phyloP scores from a whole-genome alignment of 208 protist species.

The Acanthamoeba royreba region DNA sequence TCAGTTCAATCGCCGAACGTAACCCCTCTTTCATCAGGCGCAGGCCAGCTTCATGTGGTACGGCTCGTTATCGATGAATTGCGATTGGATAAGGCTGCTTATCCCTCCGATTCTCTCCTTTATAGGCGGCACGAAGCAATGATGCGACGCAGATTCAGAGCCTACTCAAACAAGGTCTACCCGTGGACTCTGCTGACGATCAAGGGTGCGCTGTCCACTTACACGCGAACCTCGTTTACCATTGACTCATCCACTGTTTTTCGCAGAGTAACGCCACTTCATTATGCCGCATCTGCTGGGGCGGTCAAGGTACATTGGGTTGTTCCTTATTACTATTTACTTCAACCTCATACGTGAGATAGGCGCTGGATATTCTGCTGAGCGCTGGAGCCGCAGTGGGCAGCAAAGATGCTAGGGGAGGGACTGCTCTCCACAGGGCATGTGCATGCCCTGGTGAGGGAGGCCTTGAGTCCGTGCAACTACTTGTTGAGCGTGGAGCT shows the following conservation, averaged over 20 bases:
- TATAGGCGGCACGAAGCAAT: neutral
- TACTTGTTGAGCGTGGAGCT: neutral
- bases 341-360: no score
- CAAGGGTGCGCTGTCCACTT: neutral
- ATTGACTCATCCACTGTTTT: no score
- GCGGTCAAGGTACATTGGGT: no score
- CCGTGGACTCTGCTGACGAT: neutral
- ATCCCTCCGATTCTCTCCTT: neutral
- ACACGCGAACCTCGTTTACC: no score
- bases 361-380: neutral
- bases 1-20: no score
- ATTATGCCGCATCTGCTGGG: neutral
- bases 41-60: no score
- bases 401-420: neutral
- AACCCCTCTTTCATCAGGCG: no score
- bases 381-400: neutral
- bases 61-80: neutral
- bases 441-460: neutral
- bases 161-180: neutral
- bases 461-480: neutral
- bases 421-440: neutral
- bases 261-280: neutral
- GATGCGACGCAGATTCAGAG: neutral
- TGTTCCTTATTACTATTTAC: no score
- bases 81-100: neutral